These are phyloP conservation scores for Fusarium sp. DNA, from an alignment of 2,329 filamentous ascomycete species.

Conservation along the genomic window DNA sequence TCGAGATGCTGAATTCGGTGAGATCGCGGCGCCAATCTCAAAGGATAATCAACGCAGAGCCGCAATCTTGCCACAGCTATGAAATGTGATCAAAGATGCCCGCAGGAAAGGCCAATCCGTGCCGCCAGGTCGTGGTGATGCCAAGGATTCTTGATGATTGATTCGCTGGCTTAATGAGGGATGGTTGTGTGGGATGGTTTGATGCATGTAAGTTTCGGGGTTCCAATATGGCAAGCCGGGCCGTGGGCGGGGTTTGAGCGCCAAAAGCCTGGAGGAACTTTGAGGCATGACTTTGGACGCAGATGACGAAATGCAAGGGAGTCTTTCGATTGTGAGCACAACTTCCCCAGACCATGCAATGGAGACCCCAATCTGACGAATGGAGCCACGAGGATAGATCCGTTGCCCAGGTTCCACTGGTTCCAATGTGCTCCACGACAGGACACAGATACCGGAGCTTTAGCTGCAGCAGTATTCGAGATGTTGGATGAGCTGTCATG, in stretches of 20 bases:
- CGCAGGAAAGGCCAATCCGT: conserved; percentile 25
- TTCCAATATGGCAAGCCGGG: conserved; percentile 35
- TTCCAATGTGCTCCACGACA: conserved; percentile 21
- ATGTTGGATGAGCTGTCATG: conserved; percentile 43
- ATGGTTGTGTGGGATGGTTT: conserved; percentile 23
- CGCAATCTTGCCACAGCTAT: conserved; percentile 22
- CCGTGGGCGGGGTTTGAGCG: conserved; percentile 40
- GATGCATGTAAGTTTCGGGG: conserved; percentile 34
- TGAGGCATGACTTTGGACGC: conserved; percentile 39
- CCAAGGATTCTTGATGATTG: conserved; percentile 26
- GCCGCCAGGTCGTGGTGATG: conserved; percentile 18
- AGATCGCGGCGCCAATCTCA: conserved; percentile 12
- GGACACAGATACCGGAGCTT: conserved; percentile 29
- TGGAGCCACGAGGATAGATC: conserved; percentile 12
- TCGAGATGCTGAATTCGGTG: conserved; percentile 19
- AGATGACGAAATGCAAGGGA: conserved; percentile 34
- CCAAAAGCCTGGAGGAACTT: conserved; percentile 21
- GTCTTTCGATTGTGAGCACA: conserved; percentile 8
- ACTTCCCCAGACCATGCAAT: conserved; percentile 20
- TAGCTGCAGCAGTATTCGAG: conserved; percentile 39
- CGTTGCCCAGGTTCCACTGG: conserved; percentile 18
- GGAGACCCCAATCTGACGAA: conserved; percentile 22
- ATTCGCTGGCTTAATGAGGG: conserved; percentile 28
- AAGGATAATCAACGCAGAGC: conserved; percentile 31
- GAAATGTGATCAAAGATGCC: conserved; percentile 8